Conservation (phyloP, 2,329 filamentous ascomycete genomes). For the Neofusicoccum laricinum region DNA sequence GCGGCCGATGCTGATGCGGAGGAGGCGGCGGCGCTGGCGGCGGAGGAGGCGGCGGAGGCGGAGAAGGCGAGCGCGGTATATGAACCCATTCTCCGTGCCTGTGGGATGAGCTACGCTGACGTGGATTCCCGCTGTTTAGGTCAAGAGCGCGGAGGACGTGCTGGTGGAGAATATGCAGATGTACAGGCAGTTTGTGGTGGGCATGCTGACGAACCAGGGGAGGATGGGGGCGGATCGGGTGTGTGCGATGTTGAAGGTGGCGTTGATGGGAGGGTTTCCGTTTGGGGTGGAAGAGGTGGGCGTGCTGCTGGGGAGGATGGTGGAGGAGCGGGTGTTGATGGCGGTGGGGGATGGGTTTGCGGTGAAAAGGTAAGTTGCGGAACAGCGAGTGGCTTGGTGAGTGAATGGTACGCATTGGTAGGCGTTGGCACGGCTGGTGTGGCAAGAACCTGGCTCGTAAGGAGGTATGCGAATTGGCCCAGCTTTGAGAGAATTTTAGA, state of each 20-base stretch:
- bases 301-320: conserved; percentile 76
- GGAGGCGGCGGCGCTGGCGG: conserved; percentile 36
- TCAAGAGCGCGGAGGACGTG: conserved; percentile 53
- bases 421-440: background rate
- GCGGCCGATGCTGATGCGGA: conserved; percentile 24
- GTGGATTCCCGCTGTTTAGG: conserved; percentile 20
- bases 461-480: too few species aligned
- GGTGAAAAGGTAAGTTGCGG: conserved; percentile 25
- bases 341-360: conserved; percentile 32
- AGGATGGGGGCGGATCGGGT: conserved; percentile 81
- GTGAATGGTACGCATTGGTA: background rate
- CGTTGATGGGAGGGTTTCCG: conserved; percentile 81
- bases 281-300: conserved; percentile 87
- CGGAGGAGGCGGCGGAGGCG: conserved; percentile 33
- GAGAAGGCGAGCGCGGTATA: conserved; percentile 27
- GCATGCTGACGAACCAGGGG: conserved; percentile 91
- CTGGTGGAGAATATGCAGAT: conserved; percentile 68
- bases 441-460: too few species aligned
- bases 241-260: conserved; percentile 91
- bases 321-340: conserved; percentile 30
- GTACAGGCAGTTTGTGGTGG: conserved; percentile 89
- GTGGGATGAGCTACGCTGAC: too few species aligned
- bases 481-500: too few species aligned
- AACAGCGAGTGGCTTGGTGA: background rate
- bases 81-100: too few species aligned